Base-by-base conservation (phyloP, 148 eudicot species). In the Hydrangea macrophylla region DNA sequence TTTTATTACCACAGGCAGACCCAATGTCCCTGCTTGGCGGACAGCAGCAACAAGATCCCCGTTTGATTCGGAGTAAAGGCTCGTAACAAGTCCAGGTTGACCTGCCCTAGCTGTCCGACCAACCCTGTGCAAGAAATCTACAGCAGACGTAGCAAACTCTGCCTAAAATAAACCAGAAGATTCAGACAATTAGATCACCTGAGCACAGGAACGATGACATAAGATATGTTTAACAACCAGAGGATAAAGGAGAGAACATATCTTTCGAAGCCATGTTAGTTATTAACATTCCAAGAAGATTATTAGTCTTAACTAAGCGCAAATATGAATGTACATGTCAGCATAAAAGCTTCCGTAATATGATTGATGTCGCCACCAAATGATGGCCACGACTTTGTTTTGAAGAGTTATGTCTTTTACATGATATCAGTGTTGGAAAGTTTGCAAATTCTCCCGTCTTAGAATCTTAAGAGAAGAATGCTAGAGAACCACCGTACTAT, bases 81-180 rank as follows among this genome's bases (percentile, higher is more conserved):
- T 94, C 44, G 97, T 88, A 60, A 94, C 97, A 40, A 88, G 82
- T 45, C 99, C 99, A 50, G 74, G 82, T 65, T 87, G 89, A 60
- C 99, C 99, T 61, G 99, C 99, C 83, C 99, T 84, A 57, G 96
- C 99, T 62, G 97, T 94, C 9, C 99, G 89, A 44, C 97, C 99
- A 70, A 94, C 87, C 84, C 98, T 86, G 71, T 94, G 98, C 85
- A 94, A 73, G 75, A 90, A 94, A 80, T 94, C 98, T 71, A 94
- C 92, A 68, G 98, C 98, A 57, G 92, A 90, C 2, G 83, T 74
- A 53, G 98, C 89, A 73, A 94, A 90, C 72, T 94, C 98, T 50
- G 98, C 98, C 98, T 93, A 78, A 20, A 70, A 75, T 26, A 31
- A 50, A 67, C 55, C 53, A 56, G 13, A 65, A 66, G 12, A 62